A percentile compares a stretch with the other conserved stretches of the same genome.
Evolutionary conservation across 1,139 yeast genomes (phyloP).

Genomic region (Saccharomyces hybrid): DNA sequence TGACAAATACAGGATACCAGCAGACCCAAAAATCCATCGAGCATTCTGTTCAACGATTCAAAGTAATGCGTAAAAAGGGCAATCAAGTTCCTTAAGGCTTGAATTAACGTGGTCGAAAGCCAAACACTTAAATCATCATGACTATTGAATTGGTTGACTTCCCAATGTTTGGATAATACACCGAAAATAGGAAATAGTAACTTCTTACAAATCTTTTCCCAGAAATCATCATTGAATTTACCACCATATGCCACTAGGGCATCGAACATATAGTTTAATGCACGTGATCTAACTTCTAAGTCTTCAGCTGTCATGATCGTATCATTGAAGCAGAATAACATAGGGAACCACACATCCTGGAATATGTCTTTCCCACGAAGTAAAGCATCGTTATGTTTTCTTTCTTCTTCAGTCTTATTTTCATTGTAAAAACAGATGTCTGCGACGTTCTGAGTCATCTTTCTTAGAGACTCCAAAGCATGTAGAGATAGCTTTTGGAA

Average conservation of each 20-base stretch:
- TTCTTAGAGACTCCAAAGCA: slow-evolving; percentile 67
- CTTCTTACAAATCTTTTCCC: slow-evolving; percentile 75
- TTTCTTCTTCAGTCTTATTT: slow-evolving; percentile 40
- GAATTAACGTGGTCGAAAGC: slow-evolving; percentile 93
- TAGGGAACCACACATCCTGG: slow-evolving; percentile 52
- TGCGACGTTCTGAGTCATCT: slow-evolving; percentile 54
- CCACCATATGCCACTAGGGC: slow-evolving; percentile 72
- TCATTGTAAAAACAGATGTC: slow-evolving; percentile 35
- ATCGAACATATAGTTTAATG: slow-evolving; percentile 75
- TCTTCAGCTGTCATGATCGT: slow-evolving; percentile 92
- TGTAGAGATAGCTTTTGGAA: slow-evolving; percentile 77
- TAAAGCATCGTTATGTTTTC: slow-evolving; percentile 39
- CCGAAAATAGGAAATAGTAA: slow-evolving; percentile 85
- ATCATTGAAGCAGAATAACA: slow-evolving; percentile 76
- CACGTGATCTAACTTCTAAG: slow-evolving; percentile 86
- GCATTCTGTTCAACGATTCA: slow-evolving; percentile 58
- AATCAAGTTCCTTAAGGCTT: slow-evolving; percentile 85
- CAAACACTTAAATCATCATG: slow-evolving; percentile 88
- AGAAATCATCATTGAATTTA: slow-evolving; percentile 62
- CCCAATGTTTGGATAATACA: slow-evolving; percentile 71
- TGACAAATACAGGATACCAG: slow-evolving; percentile 87
- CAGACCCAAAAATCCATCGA: slow-evolving; percentile 70
- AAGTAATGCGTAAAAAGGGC: slow-evolving; percentile 76
- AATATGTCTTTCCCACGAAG: slow-evolving; percentile 34
- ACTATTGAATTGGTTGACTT: slow-evolving; percentile 52